A percentile compares a stretch with the other conserved stretches of the same genome.
phyloP scores from a whole-genome alignment of 495 filamentous ascomycete species.

The Aspergillus hancockii region DNA sequence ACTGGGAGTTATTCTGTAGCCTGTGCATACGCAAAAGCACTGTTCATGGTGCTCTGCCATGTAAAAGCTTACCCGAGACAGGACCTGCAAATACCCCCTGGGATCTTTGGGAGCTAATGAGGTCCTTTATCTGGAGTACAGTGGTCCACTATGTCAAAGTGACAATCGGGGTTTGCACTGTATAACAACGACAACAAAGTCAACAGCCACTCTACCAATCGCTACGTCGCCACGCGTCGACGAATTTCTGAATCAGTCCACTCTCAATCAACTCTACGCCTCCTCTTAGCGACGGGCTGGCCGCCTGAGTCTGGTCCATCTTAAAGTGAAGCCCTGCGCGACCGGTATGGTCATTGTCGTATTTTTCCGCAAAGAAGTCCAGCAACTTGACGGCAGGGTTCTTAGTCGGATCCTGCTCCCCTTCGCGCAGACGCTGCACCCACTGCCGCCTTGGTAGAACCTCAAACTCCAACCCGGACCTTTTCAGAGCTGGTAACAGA shows the following conservation, averaged over 20 bases:
- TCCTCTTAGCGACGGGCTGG: conserved; percentile 12
- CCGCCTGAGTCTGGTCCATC: conserved; percentile 15
- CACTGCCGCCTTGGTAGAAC: conserved; percentile 47
- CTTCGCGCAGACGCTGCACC: conserved; percentile 45
- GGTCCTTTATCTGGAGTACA: too few species aligned
- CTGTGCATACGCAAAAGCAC: conserved; percentile 14
- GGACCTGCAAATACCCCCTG: conserved; percentile 2
- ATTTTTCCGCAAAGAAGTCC: conserved; percentile 49
- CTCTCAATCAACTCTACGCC: conserved; percentile 19
- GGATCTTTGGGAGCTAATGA: too few species aligned
- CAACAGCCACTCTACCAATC: neutral
- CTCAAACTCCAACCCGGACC: conserved; percentile 45
- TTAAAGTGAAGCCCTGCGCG: conserved; percentile 13
- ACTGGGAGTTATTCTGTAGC: conserved; percentile 12
- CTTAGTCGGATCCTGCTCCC: conserved; percentile 48
- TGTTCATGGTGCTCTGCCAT: conserved; percentile 18
- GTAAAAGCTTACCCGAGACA: conserved; percentile 19
- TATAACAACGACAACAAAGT: too few species aligned
- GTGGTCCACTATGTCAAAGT: too few species aligned
- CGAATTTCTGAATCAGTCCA: conserved; percentile 16
- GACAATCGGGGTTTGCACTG: too few species aligned
- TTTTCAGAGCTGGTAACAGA: conserved; percentile 51
- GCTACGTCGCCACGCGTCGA: conserved; percentile 7
- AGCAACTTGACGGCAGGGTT: conserved; percentile 64
- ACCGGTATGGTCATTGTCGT: conserved; percentile 21